Evolutionary conservation across 164 flowering plant species (phyloP).

Genomic region (Liriodendron chinense): DNA sequence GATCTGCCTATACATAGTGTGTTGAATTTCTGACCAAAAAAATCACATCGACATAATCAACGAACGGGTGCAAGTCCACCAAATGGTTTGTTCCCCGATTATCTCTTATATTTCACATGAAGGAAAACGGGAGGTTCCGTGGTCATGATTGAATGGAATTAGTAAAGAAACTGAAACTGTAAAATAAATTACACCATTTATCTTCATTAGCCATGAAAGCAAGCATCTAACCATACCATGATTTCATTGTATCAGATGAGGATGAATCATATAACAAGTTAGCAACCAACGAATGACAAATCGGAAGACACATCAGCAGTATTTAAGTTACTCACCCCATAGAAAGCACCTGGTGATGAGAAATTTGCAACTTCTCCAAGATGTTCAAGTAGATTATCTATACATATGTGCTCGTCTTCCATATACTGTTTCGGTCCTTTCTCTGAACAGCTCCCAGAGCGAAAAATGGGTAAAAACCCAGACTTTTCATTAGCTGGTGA

Average conservation of each 20-base stretch:
- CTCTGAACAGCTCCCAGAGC: constrained; percentile 92
- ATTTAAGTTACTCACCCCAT: constrained; percentile 64
- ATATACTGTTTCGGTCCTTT: constrained; percentile 77
- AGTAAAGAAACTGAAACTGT: background rate
- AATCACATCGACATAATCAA: too few relatives aligned
- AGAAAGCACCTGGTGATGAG: constrained; percentile 83
- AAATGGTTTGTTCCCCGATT: background rate
- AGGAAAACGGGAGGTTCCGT: background rate
- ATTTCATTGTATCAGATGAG: too few relatives aligned
- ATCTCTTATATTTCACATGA: background rate
- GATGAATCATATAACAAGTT: too few relatives aligned
- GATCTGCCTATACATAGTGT: background rate
- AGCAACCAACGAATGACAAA: too few relatives aligned
- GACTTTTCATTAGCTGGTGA: constrained; percentile 50
- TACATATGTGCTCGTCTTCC: constrained; percentile 89
- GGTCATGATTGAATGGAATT: too few relatives aligned
- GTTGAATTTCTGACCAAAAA: background rate
- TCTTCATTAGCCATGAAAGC: too few relatives aligned
- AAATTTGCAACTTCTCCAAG: constrained; percentile 39
- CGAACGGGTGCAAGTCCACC: background rate
- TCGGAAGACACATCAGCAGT: background rate
- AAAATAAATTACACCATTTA: too few relatives aligned
- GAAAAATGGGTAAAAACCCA: constrained; percentile 55
- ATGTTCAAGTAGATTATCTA: constrained; percentile 68
- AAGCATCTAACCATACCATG: too few relatives aligned